phyloP scores from a whole-genome alignment of 176 grass and related monocot genomes.

The Eleusine indica region DNA sequence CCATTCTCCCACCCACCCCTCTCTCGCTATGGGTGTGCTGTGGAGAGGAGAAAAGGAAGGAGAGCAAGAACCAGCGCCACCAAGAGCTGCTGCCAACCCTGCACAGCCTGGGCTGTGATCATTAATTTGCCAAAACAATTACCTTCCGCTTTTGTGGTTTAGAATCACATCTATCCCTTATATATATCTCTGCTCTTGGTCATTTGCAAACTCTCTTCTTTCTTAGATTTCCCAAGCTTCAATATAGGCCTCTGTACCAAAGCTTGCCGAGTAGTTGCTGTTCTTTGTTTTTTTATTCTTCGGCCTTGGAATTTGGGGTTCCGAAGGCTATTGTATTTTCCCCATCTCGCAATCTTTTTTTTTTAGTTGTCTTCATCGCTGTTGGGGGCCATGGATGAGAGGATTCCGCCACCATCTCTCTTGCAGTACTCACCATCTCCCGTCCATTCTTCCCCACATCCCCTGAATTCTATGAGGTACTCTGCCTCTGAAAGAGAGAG shows the following conservation, averaged over 20 bases:
- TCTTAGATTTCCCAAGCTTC: conserved; percentile 51
- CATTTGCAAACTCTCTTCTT: conserved; percentile 36
- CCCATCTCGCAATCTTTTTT: conserved; percentile 35
- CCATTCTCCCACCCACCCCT: conserved; percentile 49
- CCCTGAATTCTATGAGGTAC: conserved; percentile 85
- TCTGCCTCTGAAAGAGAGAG: conserved; percentile 94
- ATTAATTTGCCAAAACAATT: conserved; percentile 56
- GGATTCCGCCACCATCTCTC: conserved; percentile 75
- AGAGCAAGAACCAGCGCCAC: conserved; percentile 48
- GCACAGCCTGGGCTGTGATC: conserved; percentile 61
- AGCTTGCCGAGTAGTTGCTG: conserved; percentile 44
- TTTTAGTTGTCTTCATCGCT: conserved; percentile 28
- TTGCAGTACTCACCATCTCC: conserved; percentile 90
- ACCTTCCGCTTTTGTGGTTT: conserved; percentile 53
- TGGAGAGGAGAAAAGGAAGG: conserved; percentile 36
- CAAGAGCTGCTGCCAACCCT: conserved; percentile 52
- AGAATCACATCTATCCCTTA: conserved; percentile 52
- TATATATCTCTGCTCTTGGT: conserved; percentile 40
- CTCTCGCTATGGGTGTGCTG: conserved; percentile 50
- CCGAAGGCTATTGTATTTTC: conserved; percentile 9
- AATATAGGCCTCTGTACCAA: conserved; percentile 31
- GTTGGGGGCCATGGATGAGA: conserved; percentile 74
- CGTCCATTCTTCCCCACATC: conserved; percentile 81
- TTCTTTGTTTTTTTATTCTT: conserved; percentile 48
- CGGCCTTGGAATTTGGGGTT: conserved; percentile 37